These are phyloP conservation scores for Grosmannia huntii DNA, from an alignment of 2,329 filamentous ascomycete species.

Conservation along the genomic window DNA sequence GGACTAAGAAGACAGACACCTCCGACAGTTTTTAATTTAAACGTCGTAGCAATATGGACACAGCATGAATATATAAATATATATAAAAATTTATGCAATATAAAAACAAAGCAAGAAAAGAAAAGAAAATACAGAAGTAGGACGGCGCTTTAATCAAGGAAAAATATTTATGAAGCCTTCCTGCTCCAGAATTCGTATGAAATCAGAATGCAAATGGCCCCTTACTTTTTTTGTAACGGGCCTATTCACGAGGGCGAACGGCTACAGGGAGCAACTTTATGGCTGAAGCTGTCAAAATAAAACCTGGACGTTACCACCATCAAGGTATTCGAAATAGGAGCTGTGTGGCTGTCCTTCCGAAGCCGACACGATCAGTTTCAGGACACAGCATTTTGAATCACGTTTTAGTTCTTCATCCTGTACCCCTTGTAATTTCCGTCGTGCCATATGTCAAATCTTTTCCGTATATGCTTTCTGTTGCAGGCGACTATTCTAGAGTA, in stretches of 20 bases:
- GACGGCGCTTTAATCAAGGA: no score
- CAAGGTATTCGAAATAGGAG: background rate
- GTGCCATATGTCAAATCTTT: background rate
- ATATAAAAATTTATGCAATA: no score
- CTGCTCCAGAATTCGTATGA: no score
- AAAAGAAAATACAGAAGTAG: background rate
- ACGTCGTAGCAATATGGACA: background rate
- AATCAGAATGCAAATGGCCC: no score
- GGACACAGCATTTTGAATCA: background rate
- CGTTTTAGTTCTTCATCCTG: background rate
- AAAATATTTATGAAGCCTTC: no score
- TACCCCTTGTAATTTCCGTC: background rate
- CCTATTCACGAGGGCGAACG: no score
- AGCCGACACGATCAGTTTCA: background rate
- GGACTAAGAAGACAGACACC: constrained; percentile 9
- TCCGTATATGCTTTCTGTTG: no score
- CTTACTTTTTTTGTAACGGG: no score
- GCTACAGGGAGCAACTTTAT: no score
- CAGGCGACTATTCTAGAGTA: no score
- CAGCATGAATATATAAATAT: background rate
- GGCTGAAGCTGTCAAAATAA: background rate
- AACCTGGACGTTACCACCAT: background rate
- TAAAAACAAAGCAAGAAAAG: no score
- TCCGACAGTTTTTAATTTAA: constrained; percentile 1
- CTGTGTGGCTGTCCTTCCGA: background rate